Evolutionary conservation across 768 basidiomycete genomes (phyloP), one percentile per base, ranked within the genome.

Genomic region (Clitopilus hobsonii): DNA sequence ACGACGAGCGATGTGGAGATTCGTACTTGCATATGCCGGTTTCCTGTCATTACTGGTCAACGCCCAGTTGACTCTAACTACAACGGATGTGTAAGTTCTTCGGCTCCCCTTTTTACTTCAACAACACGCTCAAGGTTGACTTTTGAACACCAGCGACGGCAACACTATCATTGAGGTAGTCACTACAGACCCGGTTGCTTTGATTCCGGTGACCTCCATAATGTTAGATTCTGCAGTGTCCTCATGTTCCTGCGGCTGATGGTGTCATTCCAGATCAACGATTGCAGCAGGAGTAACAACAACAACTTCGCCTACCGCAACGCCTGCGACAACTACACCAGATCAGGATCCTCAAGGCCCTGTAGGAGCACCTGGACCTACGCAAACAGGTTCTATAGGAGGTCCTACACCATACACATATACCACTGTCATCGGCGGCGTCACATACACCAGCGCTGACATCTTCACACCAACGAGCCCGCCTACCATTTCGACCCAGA

Each of bases 311-410:
- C 25, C 69, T 14, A 58, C 68, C 1, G 41, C 60, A 16, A 26
- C 63, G 14, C 32, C 68, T 13, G 60, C 68, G 1, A 60, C 67
- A 0, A 29, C 64, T 14, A 29, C 64, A 14, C 6, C 63, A 1
- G 32, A 64, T 1, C 52, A 65, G 1, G 62, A 65, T 1, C 71
- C 75, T 58, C 73, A 70, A 54, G 83, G 83, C 0, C 83, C 85
- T 2, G 85, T 88, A 0, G 86, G 77, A 6, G 76, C 79, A 58
- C 83, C 84, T 22, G 73, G 62, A 2, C 26, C 77, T 4, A 71
- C 68, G 23, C 67, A 65, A 2, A 66, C 59, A 20, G 62, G 68
- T 2, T n/a, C n/a, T n/a, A 71, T 80, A 27, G 75, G 76, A 5
- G 81, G 75, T 1, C 74, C 75, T 25, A 82, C 78, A 0, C 78